phyloP scores from a whole-genome alignment of 257 asterid genomes.

The Solanum clarkiae region DNA sequence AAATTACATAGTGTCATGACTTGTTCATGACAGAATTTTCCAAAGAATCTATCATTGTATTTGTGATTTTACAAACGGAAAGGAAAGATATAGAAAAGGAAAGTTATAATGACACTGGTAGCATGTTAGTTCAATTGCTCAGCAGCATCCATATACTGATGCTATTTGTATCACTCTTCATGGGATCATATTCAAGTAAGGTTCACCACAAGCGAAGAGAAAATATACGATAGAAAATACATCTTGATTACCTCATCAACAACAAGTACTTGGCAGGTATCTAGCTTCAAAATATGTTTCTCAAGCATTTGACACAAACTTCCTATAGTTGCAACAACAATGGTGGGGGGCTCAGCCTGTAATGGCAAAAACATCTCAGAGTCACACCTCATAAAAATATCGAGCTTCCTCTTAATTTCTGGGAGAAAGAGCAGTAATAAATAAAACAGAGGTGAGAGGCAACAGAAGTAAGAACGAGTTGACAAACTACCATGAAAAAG shows the following conservation, averaged over 20 bases:
- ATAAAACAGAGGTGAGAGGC: not conserved
- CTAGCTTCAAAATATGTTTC: conserved; percentile 61
- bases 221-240: not conserved
- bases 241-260: conserved; percentile 72
- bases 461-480: not conserved
- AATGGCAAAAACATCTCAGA: conserved; percentile 4
- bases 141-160: not conserved
- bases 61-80: not conserved
- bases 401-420: not conserved
- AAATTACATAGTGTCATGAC: not conserved
- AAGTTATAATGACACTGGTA: not conserved
- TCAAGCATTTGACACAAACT: conserved; percentile 86
- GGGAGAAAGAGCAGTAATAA: not conserved
- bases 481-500: not conserved
- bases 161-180: not conserved
- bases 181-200: not conserved
- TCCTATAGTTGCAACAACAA: conserved; percentile 80
- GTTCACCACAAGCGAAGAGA: not conserved
- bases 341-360: conserved; percentile 84
- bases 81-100: not conserved
- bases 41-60: not conserved
- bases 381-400: not conserved
- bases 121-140: not conserved
- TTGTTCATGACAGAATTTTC: not conserved
- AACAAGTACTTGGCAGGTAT: conserved; percentile 67